phyloP scores from a whole-genome alignment of 148 eudicot genomes.

The Agrostemma githago region DNA sequence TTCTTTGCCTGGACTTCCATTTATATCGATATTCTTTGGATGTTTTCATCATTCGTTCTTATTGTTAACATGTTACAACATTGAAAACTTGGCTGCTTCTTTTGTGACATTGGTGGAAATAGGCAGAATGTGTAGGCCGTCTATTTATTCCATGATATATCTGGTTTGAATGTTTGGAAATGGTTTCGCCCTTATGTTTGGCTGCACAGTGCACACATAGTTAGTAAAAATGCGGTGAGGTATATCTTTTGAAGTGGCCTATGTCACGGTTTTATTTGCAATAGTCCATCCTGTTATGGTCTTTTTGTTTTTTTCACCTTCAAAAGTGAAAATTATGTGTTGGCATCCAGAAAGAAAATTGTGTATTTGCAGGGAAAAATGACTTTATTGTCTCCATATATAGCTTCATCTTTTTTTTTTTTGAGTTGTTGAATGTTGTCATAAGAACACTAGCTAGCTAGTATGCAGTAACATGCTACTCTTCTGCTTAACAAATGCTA shows the following conservation, averaged over 20 bases:
- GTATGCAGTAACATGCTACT: neutral
- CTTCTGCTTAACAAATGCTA: neutral
- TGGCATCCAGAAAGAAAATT: neutral
- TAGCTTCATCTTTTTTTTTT: neutral
- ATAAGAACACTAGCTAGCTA: neutral
- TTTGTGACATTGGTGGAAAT: neutral
- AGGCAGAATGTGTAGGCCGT: neutral
- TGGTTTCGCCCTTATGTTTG: neutral
- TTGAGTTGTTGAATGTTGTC: neutral
- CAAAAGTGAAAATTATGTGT: neutral
- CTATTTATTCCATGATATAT: neutral
- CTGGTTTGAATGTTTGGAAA: neutral
- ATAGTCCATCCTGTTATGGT: too few species aligned
- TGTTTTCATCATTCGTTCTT: slow-evolving; percentile 1
- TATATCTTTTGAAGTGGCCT: too few species aligned
- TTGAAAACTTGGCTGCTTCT: neutral
- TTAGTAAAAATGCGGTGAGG: neutral
- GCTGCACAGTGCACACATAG: slow-evolving; percentile 7
- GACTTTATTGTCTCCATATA: neutral
- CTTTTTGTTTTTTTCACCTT: too few species aligned
- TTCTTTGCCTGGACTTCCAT: slow-evolving; percentile 3
- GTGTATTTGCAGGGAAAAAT: neutral
- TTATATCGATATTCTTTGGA: neutral
- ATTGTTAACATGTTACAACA: neutral
- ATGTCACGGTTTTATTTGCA: too few species aligned